Conservation (phyloP, 495 filamentous ascomycete species). For the Aspergillus saccharolyticus region DNA sequence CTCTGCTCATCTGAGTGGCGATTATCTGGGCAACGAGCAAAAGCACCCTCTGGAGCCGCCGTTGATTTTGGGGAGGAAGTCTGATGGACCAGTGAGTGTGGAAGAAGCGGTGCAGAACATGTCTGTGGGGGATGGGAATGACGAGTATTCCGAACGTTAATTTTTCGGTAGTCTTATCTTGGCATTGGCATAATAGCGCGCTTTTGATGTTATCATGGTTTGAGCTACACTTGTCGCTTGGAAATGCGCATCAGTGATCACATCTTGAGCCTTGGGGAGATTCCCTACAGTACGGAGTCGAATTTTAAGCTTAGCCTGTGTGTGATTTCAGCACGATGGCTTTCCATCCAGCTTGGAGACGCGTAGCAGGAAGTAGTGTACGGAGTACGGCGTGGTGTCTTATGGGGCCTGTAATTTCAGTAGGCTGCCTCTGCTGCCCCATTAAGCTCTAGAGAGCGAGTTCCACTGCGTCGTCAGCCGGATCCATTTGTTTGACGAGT, state of each 20-base stretch:
- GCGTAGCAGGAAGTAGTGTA: no score
- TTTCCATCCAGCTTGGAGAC: no score
- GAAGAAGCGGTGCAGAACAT: slow-evolving; percentile 41
- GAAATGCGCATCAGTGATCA: no score
- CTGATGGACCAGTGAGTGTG: slow-evolving; percentile 25
- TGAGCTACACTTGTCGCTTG: no score
- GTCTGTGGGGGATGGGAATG: slow-evolving; percentile 19
- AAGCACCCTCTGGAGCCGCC: slow-evolving; percentile 12
- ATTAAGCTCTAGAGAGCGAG: background rate
- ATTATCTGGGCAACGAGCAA: background rate
- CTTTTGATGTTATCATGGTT: background rate
- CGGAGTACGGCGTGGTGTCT: no score
- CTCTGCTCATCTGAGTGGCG: background rate
- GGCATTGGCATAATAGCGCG: background rate
- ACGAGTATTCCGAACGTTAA: background rate
- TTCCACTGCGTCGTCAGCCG: background rate
- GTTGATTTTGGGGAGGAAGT: background rate
- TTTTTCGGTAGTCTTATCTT: background rate
- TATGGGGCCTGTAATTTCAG: no score
- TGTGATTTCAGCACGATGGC: no score
- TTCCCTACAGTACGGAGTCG: no score
- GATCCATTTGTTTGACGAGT: background rate
- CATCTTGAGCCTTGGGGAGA: no score
- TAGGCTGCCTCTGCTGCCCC: no score
- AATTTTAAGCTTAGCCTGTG: no score